Evolutionary conservation across 306 rosid genomes (phyloP), one percentile per base, ranked within the genome.

Genomic region (Acmispon strigosus): DNA sequence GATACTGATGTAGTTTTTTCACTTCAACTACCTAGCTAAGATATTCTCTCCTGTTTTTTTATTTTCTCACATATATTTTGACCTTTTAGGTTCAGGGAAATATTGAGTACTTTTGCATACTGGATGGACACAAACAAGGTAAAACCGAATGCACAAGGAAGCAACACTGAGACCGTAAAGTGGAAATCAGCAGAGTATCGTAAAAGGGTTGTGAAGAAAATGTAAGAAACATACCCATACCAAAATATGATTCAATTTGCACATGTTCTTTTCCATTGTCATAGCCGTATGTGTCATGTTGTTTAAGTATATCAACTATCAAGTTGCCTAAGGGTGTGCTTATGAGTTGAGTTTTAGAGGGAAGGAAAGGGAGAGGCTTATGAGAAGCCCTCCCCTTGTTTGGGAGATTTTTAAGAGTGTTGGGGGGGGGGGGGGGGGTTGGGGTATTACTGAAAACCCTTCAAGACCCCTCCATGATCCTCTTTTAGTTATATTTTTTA

Each of bases 181-280:
- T 74, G 84, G 84, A 69, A 62, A 80, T 8, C 29, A 6, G 13
- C 22, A 2, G 73, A 45, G 32, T 61, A 5, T 47, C 76, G 80
- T 4, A 17, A 1, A 44, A 7, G 0, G 11, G 4, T 74, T 12
- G 22, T 45, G 17, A 74, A 24, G 32, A 8, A 4, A 37, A 2
- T 76, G 84, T 80, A 80, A 69, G 76, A 62, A 36, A 8, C 54
- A 32, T 53, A 14, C 4, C 39, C 19, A 52, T 53, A 22, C 41
- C 10, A 58, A n/a, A 42, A 41, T 58, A 14, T 51, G 49, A 32
- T 59, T 51, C 0, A 1, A 49, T 41, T 39, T 19, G 2, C n/a
- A 45, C 6, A 32, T 19, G 42, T 54, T 73, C 51, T 62, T 16
- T 59, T 17, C 10, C 66, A 14, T 73, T 78, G 24, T 22, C 14